Conservation (phyloP, 495 filamentous ascomycete genomes). For the Aspergillus steynii region DNA sequence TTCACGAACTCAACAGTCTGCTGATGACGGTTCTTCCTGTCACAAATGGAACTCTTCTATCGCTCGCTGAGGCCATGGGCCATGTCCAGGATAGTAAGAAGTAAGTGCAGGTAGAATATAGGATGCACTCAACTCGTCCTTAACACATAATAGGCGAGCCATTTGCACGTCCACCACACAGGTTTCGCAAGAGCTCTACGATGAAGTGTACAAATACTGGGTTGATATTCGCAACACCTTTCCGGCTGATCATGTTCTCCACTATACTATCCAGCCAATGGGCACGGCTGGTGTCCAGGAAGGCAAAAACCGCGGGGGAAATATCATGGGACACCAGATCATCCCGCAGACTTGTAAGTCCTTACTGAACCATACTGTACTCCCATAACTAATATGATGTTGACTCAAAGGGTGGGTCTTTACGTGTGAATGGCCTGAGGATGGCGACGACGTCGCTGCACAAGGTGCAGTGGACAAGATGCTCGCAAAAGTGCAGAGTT, state of each 20-base stretch:
- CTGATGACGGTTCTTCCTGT: no score
- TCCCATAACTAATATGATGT: no score
- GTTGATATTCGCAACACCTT: slow-evolving; percentile 3
- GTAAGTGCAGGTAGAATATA: no score
- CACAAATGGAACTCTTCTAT: no score
- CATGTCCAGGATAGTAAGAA: no score
- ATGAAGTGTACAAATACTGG: slow-evolving; percentile 17
- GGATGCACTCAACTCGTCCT: background rate
- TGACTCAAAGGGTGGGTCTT: slow-evolving; percentile 7
- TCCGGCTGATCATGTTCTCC: slow-evolving; percentile 10
- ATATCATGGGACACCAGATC: slow-evolving; percentile 20
- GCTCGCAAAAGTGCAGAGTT: no score
- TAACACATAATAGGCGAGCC: slow-evolving; percentile 11
- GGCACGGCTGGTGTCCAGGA: slow-evolving; percentile 14
- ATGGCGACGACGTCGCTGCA: background rate
- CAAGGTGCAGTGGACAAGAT: no score
- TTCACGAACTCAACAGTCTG: no score
- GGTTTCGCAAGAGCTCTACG: slow-evolving; percentile 19
- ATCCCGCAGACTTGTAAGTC: slow-evolving; percentile 19
- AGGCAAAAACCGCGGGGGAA: slow-evolving; percentile 19
- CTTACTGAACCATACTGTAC: background rate
- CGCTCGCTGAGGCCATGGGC: no score
- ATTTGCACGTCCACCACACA: slow-evolving; percentile 16
- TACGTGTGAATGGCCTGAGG: slow-evolving; percentile 11
- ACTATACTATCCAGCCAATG: slow-evolving; percentile 16